A percentile compares a stretch with the other conserved stretches of the same genome.
Evolutionary conservation across 2,329 filamentous ascomycete species (phyloP).

Genomic region (Pseudofabraea citricarpa): DNA sequence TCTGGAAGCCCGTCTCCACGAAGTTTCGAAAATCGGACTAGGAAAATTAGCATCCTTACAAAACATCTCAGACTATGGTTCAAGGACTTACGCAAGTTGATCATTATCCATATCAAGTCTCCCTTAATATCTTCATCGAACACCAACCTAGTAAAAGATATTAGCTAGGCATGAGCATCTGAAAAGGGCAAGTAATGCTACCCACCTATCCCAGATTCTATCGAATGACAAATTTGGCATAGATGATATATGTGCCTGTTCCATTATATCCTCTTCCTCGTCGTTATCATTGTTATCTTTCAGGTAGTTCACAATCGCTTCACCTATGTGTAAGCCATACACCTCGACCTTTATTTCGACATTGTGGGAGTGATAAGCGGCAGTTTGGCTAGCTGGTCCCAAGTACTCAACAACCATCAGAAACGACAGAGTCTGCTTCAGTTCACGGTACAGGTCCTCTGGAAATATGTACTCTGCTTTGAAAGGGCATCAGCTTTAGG

Average conservation of each 20-base stretch:
- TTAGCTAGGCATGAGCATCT: neutral
- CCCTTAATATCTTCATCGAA: constrained; percentile 25
- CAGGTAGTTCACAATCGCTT: too few species aligned
- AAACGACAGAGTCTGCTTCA: constrained; percentile 10
- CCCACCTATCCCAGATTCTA: constrained; percentile 22
- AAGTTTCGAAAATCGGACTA: constrained; percentile 18
- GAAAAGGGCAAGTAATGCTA: neutral
- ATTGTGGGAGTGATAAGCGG: constrained; percentile 10
- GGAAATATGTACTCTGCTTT: constrained; percentile 1
- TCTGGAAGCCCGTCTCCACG: constrained; percentile 75
- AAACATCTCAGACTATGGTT: neutral
- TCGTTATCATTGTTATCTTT: too few species aligned
- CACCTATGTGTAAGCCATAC: constrained; percentile 9
- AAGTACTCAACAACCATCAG: constrained; percentile 22
- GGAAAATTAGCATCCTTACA: neutral
- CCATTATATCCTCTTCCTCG: constrained; percentile 9
- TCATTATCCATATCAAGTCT: constrained; percentile 23
- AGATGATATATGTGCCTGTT: constrained; percentile 16
- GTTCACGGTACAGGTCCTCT: constrained; percentile 1
- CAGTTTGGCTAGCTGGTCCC: constrained; percentile 8
- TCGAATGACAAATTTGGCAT: constrained; percentile 22
- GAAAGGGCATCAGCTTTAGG: too few species aligned
- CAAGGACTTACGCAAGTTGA: constrained; percentile 19
- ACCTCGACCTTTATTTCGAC: constrained; percentile 14
- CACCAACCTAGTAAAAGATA: constrained; percentile 18